Evolutionary conservation across 2,329 filamentous ascomycete genomes (phyloP).

Genomic region (Phaeosphaeriaceae sp.): DNA sequence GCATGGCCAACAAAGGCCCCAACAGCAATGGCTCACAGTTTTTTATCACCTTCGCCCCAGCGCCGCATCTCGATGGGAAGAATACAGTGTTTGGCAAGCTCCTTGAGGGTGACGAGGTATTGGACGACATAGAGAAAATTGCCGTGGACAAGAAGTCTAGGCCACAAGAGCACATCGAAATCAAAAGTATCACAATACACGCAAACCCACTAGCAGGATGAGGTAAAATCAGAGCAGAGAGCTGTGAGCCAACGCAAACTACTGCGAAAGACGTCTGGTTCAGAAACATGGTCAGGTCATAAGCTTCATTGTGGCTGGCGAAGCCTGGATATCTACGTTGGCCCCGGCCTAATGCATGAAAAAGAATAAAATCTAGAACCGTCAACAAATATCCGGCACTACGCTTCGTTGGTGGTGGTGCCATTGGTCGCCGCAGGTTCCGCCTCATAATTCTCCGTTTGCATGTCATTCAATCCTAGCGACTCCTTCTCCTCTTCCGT

Average conservation of each 20-base stretch:
- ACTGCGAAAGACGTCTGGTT: no score
- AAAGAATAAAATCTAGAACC: constrained; percentile 24
- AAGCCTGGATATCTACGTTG: constrained; percentile 45
- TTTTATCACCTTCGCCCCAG: constrained; percentile 78
- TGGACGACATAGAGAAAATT: constrained; percentile 73
- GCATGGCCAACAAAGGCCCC: constrained; percentile 80
- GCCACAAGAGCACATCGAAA: constrained; percentile 69
- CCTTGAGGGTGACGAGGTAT: constrained; percentile 63
- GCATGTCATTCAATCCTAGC: constrained; percentile 89
- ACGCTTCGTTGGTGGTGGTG: constrained; percentile 25
- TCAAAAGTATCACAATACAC: constrained; percentile 75
- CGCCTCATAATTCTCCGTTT: constrained; percentile 82
- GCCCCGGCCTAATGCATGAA: constrained; percentile 33
- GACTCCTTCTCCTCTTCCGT: constrained; percentile 95
- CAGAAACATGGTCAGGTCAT: constrained; percentile 1
- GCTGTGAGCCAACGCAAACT: no score
- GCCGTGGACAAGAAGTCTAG: constrained; percentile 80
- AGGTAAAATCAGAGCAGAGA: constrained; percentile 29
- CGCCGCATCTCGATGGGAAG: constrained; percentile 80
- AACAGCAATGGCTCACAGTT: constrained; percentile 80
- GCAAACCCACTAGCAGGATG: constrained; percentile 76
- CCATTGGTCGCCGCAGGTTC: constrained; percentile 35
- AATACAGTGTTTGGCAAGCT: constrained; percentile 85
- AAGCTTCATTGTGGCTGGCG: constrained; percentile 36
- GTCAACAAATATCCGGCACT: background rate